These are phyloP conservation scores for Heterobasidion parviporum DNA, from an alignment of 1,284 basidiomycete genomes.

Conservation along the genomic window DNA sequence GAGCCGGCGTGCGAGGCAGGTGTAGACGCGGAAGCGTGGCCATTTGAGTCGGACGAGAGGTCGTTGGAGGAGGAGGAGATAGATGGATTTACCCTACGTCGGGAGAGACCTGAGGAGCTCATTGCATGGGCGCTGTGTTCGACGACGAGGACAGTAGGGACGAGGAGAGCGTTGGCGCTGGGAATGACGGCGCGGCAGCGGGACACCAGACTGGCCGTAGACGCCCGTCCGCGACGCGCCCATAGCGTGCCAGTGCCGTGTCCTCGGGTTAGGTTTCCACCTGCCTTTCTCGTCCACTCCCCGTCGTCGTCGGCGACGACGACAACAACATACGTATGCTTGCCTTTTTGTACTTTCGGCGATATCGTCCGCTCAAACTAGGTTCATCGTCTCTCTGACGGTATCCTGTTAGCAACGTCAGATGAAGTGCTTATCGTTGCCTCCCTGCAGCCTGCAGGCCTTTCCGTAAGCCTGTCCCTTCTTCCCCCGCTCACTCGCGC, in stretches of 20 bases:
- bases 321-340: too few species aligned
- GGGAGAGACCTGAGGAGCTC: conserved; percentile 31
- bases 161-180: background rate
- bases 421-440: background rate
- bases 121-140: conserved; percentile 1
- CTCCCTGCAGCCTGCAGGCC: background rate
- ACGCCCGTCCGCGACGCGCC: too few species aligned
- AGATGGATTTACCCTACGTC: conserved; percentile 33
- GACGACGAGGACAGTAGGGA: background rate
- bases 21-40: conserved; percentile 11
- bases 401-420: too few species aligned
- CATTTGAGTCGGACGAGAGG: conserved; percentile 22
- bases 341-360: too few species aligned
- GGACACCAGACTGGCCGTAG: too few species aligned
- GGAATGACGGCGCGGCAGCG: too few species aligned
- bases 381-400: too few species aligned
- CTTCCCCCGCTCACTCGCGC: background rate
- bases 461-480: background rate
- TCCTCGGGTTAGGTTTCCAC: too few species aligned
- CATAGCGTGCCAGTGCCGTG: too few species aligned
- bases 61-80: conserved; percentile 24
- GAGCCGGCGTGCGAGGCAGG: conserved; percentile 52
- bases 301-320: too few species aligned
- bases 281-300: too few species aligned
- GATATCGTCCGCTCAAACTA: too few species aligned